Evolutionary conservation across 202 grass and related monocot genomes (phyloP).

Genomic region (Brachypodium distachyon): DNA sequence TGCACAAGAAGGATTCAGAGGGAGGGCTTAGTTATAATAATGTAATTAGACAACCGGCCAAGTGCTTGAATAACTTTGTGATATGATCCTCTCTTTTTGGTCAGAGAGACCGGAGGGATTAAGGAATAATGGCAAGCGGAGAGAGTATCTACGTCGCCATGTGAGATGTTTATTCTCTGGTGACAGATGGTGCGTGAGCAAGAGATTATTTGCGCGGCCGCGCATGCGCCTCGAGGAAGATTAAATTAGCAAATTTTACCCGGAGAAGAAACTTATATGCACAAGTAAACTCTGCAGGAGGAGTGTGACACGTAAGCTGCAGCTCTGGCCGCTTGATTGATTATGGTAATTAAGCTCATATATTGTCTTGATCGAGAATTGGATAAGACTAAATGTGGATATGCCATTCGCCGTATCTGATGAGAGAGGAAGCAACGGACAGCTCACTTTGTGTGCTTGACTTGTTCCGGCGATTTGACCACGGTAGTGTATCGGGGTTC

Average conservation of each 20-base stretch:
- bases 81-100: background rate
- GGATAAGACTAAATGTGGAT: constrained; percentile 1
- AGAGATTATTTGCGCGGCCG: constrained; percentile 31
- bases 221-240: constrained; percentile 10
- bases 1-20: constrained; percentile 10
- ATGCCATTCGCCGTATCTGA: background rate
- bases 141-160: constrained; percentile 8
- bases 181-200: constrained; percentile 7
- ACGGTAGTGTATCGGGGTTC: background rate
- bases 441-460: background rate
- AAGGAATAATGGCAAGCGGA: background rate
- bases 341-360: background rate
- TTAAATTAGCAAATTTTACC: constrained; percentile 18
- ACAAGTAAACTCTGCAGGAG: background rate
- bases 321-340: background rate
- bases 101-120: background rate
- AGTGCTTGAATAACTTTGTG: background rate
- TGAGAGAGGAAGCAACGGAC: background rate
- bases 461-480: background rate
- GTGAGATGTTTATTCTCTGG: constrained; percentile 29
- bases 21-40: background rate
- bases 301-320: background rate
- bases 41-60: background rate
- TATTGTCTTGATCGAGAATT: background rate
- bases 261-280: background rate